phyloP scores from a whole-genome alignment of 352 stramenopile species.

The Phytophthora ohioensis region DNA sequence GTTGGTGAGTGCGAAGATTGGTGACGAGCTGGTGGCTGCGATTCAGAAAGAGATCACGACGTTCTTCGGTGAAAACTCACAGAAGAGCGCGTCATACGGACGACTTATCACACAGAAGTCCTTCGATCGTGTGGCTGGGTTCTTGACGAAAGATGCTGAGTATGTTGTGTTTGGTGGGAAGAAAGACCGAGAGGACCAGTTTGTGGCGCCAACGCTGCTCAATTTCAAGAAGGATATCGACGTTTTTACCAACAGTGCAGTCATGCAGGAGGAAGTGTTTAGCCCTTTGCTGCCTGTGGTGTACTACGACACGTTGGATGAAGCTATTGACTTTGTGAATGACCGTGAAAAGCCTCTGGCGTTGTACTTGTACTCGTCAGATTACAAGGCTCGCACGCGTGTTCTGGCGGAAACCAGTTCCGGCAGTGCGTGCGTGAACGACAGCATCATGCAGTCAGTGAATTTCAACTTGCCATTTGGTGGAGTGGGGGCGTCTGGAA shows the following conservation, averaged over 20 bases:
- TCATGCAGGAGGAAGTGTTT: constrained; percentile 97
- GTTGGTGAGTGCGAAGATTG: constrained; percentile 80
- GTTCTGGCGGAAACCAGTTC: constrained; percentile 56
- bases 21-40: constrained; percentile 58
- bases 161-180: constrained; percentile 67
- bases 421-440: constrained; percentile 77
- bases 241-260: constrained; percentile 59
- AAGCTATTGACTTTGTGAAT: constrained; percentile 57
- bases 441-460: constrained; percentile 78
- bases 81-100: constrained; percentile 56
- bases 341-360: constrained; percentile 77
- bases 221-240: constrained; percentile 78
- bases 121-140: constrained; percentile 52
- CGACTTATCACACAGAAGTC: constrained; percentile 74
- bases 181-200: constrained; percentile 75
- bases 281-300: constrained; percentile 94
- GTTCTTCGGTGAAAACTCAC: constrained; percentile 70
- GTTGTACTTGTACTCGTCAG: constrained; percentile 86
- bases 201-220: constrained; percentile 90
- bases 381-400: constrained; percentile 44
- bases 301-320: constrained; percentile 65
- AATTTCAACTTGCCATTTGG: constrained; percentile 83
- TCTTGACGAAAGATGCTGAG: constrained; percentile 72
- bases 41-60: constrained; percentile 47
- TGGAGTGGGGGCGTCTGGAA: constrained; percentile 82